Base-by-base conservation (phyloP, 2,329 filamentous ascomycete genomes). In the Cadophora sp. region DNA sequence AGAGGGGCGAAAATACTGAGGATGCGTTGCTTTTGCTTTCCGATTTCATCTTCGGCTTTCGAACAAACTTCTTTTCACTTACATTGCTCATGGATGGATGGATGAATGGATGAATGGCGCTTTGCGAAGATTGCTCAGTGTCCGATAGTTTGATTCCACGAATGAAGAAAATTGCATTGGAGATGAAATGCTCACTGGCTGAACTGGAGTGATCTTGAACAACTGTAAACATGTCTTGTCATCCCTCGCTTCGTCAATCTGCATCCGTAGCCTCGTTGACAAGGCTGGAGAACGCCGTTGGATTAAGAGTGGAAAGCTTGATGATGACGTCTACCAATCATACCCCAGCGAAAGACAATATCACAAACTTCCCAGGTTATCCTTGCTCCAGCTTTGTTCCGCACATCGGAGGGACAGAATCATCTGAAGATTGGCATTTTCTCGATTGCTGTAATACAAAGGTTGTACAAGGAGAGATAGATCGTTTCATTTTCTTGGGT, bases 41-140 rank as follows among this genome's bases (percentile, higher is more conserved):
- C 43, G 7, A 22, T 43, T 59, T 9, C 2, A 16, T 7, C 22
- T 43, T 59, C 22, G 12, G 8, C 12, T 24, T 55, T 31, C 5
- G 14, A 43, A 37, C 7, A 12, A 43, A 8, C 14, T 37, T 43
- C n/a, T 37, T 43, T 43, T 59, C 22, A 62, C 29, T 58, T 61
- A 59, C 40, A 62, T 67, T 60, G 53, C 43, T 64, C 63, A 24
- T 46, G 40, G 40, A 43, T 16, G 40, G 37, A 34, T 34, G 31
- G 34, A 37, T 37, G 34, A 12, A 43, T 43, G 40, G 40, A 43
- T 16, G 40, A 16, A 43, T 43, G 64, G 67, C 59, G 63, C 60
- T 66, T 62, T 50, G 40, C 60, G 56, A 68, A 62, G 66, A 68
- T 12, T 64, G 63, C 66, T 60, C 62, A 46, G 40, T 64, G 59